These are phyloP conservation scores for Penicillium sp. DNA, from an alignment of 2,329 filamentous ascomycete genomes.

Conservation along the genomic window DNA sequence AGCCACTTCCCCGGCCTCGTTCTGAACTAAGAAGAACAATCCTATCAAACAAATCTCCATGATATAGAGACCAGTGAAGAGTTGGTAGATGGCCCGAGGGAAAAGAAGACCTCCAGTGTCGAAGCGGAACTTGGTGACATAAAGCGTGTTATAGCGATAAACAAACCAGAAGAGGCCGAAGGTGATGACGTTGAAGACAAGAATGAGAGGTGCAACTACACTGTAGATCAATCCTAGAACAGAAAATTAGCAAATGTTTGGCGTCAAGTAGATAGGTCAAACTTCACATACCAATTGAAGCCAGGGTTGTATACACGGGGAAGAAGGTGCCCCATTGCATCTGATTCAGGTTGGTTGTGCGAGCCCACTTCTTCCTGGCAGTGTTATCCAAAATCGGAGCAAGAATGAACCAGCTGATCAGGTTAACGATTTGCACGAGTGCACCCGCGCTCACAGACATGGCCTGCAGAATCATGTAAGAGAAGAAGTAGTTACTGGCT, in stretches of 20 bases:
- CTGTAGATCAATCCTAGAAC: conserved; percentile 70
- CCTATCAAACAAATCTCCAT: conserved; percentile 91
- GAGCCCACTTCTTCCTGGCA: conserved; percentile 74
- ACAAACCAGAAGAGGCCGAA: conserved; percentile 91
- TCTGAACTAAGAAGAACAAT: conserved; percentile 75
- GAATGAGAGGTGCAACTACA: conserved; percentile 83
- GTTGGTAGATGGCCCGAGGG: conserved; percentile 88
- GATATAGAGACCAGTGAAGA: conserved; percentile 90
- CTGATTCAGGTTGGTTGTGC: conserved; percentile 74
- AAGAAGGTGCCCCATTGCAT: conserved; percentile 94
- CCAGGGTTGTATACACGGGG: conserved; percentile 94
- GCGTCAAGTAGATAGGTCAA: neutral
- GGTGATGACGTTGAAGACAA: conserved; percentile 89
- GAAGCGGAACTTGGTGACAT: conserved; percentile 82
- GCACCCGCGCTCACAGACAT: conserved; percentile 88
- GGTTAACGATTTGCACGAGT: conserved; percentile 75
- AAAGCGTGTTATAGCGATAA: conserved; percentile 94
- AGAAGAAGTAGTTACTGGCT: conserved; percentile 96
- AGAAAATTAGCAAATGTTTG: conserved; percentile 6
- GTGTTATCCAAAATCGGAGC: conserved; percentile 82
- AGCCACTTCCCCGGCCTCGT: conserved; percentile 53
- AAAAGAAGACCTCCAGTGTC: conserved; percentile 94
- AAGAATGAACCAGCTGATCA: conserved; percentile 78
- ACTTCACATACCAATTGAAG: conserved; percentile 69
- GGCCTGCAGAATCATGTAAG: conserved; percentile 94